Evolutionary conservation across 2,329 filamentous ascomycete species (phyloP), one percentile per base, ranked within the genome.

Genomic region (Zymoseptoria crescenta): DNA sequence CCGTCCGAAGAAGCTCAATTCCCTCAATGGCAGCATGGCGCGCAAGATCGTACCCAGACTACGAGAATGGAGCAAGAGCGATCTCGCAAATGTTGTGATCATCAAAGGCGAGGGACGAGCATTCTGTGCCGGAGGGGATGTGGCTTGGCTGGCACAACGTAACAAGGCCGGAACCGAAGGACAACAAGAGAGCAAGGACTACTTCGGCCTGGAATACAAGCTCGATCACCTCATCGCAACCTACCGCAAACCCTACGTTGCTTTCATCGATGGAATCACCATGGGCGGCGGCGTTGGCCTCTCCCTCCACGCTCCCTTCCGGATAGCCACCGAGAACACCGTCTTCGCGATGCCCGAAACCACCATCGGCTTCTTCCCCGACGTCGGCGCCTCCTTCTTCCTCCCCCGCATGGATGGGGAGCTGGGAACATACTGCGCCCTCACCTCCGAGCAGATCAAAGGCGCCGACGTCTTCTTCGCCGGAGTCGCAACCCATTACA

Each of bases 301-400:
- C 58, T 95, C 89, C 74, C 84, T 96, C 56, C 95, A 99, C 75
- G 93, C 94, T 2, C 95, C 94, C 2, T 93, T 99, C 81, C 83
- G 94, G 61, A 96, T 99, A 72, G 94, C 94, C 45, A 99, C 94
- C 2, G 94, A 99, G 77, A 88, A 87, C 72, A 99, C 94, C 5
- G 77, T 96, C 53, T 97, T 99, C 70, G 92, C 95, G 67, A 99
- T 99, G 94, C 94, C 94, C 29, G 94, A 99, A 78, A 99, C 94
- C 3, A 96, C 86, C 8, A 99, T 99, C 71, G 94, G 94, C 48
- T 96, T 97, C 81, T 99, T 99, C 81, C 94, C 95, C 6, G 95
- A 99, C 70, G 94, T 99, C 54, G 94, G 94, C 62, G 95, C 88
- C 30, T 95, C 90, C 9, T 99, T 97, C 80, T 97, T 97, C 81